Evolutionary conservation across 2,329 filamentous ascomycete genomes (phyloP), one percentile per base, ranked within the genome.

Genomic region (Colletotrichum endophyticum): DNA sequence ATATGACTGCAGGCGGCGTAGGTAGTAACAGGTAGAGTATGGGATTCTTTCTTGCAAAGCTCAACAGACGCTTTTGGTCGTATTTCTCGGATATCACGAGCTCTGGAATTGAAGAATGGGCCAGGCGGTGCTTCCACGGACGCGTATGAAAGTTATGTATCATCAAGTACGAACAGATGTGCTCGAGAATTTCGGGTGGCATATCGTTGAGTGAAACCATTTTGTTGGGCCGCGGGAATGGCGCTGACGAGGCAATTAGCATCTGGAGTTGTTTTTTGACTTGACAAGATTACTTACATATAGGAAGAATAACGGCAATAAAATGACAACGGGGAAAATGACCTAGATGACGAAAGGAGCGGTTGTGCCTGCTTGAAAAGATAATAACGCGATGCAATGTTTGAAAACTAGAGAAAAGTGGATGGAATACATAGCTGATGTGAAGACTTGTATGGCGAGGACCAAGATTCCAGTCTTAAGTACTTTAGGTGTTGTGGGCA

Each of bases 281-380:
- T 49, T 4, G 44, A 49, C 0, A 1, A n/a, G 11, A 22, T 2
- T 22, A 49, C 11, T 22, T 22, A 22, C 44, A 12, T 1, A 13
- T n/a, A n/a, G 44, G 0, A 2, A 53, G 11, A 53, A 22, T 8
- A 53, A 22, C 11, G 1, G 6, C 44, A 1, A 19, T 53, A 53
- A 22, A 53, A 0, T 13, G 19, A 3, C 44, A 1, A 22, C 44
- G 12, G 6, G 0, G 9, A 12, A 53, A 5, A 53, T 22, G 1
- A 22, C 44, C 2, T 22, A 22, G 1, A 22, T 3, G 44, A 12
- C 4, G 0, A 53, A 53, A 1, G 44, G 3, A 13, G 16, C 3
- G n/a, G 44, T 2, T 49, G 2, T 3, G 2, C 3, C 6, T 22
- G 16, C n/a, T 22, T 8, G 44, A 1, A 22, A 1, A 13, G 0